Evolutionary conservation across 78 protist genomes (phyloP).

Genomic region (Cyanophora paradoxa): DNA sequence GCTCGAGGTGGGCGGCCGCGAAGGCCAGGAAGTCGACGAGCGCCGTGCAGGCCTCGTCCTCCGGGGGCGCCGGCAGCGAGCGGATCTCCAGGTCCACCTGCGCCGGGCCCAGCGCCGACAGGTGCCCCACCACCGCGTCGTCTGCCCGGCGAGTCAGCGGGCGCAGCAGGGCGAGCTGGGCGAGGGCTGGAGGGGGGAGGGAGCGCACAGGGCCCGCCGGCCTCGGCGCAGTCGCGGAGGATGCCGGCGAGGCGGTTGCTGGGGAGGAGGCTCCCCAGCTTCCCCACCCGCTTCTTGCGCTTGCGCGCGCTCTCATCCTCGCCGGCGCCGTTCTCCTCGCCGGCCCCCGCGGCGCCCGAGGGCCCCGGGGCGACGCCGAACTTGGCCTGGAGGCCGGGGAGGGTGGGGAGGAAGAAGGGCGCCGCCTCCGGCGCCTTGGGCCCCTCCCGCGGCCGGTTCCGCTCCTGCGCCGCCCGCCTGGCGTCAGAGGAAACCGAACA

Average conservation of each 20-base stretch:
- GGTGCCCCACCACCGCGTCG: not conserved
- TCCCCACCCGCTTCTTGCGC: not conserved
- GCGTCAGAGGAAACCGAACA: not conserved
- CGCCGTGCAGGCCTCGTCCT: not conserved
- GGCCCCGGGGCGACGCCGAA: too few relatives aligned
- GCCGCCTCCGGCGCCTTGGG: conserved; percentile 44
- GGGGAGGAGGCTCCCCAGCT: not conserved
- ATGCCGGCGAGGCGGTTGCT: too few relatives aligned
- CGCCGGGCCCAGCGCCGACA: not conserved
- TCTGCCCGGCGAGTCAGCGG: not conserved
- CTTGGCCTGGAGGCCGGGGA: conserved; percentile 40
- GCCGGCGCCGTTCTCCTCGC: not conserved
- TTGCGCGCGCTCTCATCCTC: not conserved
- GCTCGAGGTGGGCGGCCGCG: not conserved
- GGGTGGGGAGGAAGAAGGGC: conserved; percentile 50
- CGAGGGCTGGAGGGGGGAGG: too few relatives aligned
- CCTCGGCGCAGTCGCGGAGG: too few relatives aligned
- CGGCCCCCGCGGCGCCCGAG: not conserved
- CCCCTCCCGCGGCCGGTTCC: conserved; percentile 41
- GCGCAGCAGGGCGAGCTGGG: not conserved
- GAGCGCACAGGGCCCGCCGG: too few relatives aligned
- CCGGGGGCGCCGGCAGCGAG: not conserved
- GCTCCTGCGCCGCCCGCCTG: not conserved
- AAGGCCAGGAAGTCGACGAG: not conserved
- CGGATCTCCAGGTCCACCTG: conserved; percentile 6